Conservation (phyloP, 331 rosid species). For the Malus hybrid region DNA sequence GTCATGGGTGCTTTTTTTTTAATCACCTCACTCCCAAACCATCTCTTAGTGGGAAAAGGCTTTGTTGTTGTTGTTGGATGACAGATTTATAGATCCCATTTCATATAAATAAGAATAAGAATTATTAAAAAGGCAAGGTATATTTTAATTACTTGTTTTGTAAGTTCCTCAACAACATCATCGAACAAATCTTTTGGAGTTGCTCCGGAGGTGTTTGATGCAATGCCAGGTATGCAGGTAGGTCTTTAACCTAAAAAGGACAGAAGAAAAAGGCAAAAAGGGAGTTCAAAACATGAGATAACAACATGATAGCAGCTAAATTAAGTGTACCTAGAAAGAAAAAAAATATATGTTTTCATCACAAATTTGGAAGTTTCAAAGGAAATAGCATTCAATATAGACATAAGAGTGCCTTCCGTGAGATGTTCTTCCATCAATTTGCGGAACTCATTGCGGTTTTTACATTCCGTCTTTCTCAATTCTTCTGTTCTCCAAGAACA, state of each 20-base stretch:
- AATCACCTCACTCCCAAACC: too few species aligned
- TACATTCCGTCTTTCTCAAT: slow-evolving; percentile 79
- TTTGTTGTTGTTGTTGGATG: background rate
- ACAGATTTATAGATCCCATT: background rate
- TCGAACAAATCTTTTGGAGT: slow-evolving; percentile 85
- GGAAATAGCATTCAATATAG: background rate
- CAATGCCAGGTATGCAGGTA: slow-evolving; percentile 62
- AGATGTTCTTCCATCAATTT: slow-evolving; percentile 87
- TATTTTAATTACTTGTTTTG: slow-evolving; percentile 59
- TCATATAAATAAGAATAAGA: background rate
- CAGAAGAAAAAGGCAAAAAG: slow-evolving; percentile 13
- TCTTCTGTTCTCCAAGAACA: slow-evolving; percentile 53
- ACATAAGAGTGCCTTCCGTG: slow-evolving; percentile 57
- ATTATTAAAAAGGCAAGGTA: background rate
- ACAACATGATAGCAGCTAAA: slow-evolving; percentile 4
- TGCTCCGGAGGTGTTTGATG: slow-evolving; percentile 82
- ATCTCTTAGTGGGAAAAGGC: too few species aligned
- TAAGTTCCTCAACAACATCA: slow-evolving; percentile 84
- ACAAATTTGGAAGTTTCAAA: background rate
- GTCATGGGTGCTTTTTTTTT: too few species aligned
- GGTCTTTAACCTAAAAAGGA: slow-evolving; percentile 63
- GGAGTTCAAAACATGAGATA: slow-evolving; percentile 6
- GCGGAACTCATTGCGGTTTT: slow-evolving; percentile 89
- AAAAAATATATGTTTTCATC: background rate
- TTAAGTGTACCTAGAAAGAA: background rate